These are phyloP conservation scores for Salvia rosmarinus DNA, from an alignment of 257 asterid genomes.

Conservation along the genomic window DNA sequence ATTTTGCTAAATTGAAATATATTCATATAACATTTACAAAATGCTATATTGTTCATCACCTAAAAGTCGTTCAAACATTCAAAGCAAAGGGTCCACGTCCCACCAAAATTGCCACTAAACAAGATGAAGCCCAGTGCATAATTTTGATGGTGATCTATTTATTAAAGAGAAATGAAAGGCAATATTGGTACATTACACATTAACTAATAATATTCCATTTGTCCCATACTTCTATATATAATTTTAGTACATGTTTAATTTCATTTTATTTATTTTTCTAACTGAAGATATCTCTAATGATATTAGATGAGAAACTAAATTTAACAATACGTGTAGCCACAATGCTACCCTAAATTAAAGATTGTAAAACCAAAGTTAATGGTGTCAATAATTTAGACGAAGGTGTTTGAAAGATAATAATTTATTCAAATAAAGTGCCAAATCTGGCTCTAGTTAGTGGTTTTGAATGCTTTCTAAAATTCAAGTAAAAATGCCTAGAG, in stretches of 20 bases:
- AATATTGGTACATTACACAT: not conserved
- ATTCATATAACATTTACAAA: not conserved
- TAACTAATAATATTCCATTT: not conserved
- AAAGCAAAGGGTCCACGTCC: conserved; percentile 34
- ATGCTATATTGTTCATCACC: conserved; percentile 4
- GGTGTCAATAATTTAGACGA: not conserved
- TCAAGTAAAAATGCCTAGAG: not conserved
- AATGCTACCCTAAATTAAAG: not conserved
- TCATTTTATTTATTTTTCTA: not conserved
- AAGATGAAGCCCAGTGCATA: conserved; percentile 20
- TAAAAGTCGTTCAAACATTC: conserved; percentile 32
- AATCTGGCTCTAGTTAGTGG: not conserved
- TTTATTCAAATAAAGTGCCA: not conserved
- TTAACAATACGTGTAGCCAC: not conserved
- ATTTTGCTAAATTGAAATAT: too few species aligned
- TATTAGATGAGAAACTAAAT: not conserved
- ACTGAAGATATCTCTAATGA: too few species aligned
- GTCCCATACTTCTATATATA: not conserved
- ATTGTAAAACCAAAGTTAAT: not conserved
- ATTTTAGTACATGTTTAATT: not conserved
- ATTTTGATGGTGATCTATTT: conserved; percentile 21
- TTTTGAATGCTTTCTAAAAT: not conserved
- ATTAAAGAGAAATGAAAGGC: conserved; percentile 19
- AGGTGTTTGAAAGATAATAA: not conserved
- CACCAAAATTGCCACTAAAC: conserved; percentile 38